A percentile compares a stretch with the other conserved stretches of the same genome.
Evolutionary conservation across 2,329 filamentous ascomycete species (phyloP).

Genomic region (Cladosporium velox): DNA sequence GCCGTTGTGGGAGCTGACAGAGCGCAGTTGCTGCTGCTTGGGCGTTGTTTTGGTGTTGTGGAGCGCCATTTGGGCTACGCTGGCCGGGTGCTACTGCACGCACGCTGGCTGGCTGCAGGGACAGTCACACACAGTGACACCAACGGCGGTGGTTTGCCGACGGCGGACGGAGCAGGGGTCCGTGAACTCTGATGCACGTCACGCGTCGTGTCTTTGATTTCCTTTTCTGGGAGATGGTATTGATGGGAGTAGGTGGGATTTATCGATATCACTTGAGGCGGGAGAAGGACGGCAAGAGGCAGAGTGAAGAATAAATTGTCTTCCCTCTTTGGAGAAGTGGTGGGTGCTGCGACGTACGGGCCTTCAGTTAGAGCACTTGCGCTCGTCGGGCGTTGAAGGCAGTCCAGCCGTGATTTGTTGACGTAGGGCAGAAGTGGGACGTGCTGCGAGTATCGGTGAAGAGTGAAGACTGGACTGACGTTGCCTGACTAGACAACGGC

Average conservation of each 20-base stretch:
- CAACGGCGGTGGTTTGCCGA: slow-evolving; percentile 3
- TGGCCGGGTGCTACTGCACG: too few species aligned
- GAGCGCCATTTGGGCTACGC: neutral
- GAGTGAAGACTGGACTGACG: too few species aligned
- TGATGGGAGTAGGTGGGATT: neutral
- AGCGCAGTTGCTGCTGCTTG: slow-evolving; percentile 36
- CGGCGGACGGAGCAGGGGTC: neutral
- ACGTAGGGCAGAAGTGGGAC: slow-evolving; percentile 10
- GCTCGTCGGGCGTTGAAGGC: neutral
- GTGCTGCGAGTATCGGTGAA: slow-evolving; percentile 7
- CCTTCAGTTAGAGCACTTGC: neutral
- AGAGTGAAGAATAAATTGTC: neutral
- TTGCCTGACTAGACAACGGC: neutral
- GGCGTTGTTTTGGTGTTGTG: slow-evolving; percentile 44
- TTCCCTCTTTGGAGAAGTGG: slow-evolving; percentile 1
- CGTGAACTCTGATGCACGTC: neutral
- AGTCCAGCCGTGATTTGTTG: slow-evolving; percentile 2
- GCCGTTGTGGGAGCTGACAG: slow-evolving; percentile 15
- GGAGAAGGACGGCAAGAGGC: neutral
- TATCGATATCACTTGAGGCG: neutral
- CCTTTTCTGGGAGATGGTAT: neutral
- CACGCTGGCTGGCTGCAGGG: slow-evolving; percentile 6
- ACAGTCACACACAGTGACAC: neutral
- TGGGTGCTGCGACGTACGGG: slow-evolving; percentile 14
- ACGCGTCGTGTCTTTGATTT: neutral